Base-by-base conservation (phyloP, 2,329 filamentous ascomycete genomes). In the Pestalotiopsis sp. region DNA sequence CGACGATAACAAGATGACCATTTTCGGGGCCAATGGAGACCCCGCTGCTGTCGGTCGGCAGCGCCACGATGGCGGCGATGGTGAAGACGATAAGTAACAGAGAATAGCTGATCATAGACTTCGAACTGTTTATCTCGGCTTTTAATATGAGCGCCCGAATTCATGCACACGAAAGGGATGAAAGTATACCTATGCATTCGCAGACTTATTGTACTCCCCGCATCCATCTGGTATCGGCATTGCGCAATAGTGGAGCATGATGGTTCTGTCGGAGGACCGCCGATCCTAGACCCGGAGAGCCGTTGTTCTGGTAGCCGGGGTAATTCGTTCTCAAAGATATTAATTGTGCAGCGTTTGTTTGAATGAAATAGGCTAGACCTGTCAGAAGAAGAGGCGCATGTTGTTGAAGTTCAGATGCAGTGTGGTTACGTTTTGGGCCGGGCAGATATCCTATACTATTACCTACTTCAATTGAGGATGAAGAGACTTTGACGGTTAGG, bases 1-100 rank as follows among this genome's bases (percentile, higher is more conserved):
- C 76, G 2, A 78, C 73, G 9, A 79, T 74, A 4, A 79, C 75
- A 3, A 79, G 72, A 5, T 73, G 72, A 14, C 77, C 77, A 14
- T 74, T 74, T 49, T 71, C 73, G 0, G 77, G 77, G 4, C 77
- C 77, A 58, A 78, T 72, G 58, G 68, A 72, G 13, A 62, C 52
- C 72, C 17, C 52, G 17, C 23, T 66, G 27, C 1, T 39, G 2
- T n/a, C 20, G 23, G n/a, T 20, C 12, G 31, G 17, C 11, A 58
- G 64, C 23, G 49, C 31, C 64, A 66, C 20, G 52, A 66, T 36
- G 36, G 49, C 7, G 20, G 31, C 4, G 25, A 6, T 31, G 9
- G 36, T n/a, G 4, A 64, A 52, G 7, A 9, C n/a, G 17, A 64
- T 9, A n/a, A 38, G 12, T 4, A 64, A 25, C 2, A 45, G 17